Base-by-base conservation (phyloP, 345 rosid species). In the Lepidium africanum region DNA sequence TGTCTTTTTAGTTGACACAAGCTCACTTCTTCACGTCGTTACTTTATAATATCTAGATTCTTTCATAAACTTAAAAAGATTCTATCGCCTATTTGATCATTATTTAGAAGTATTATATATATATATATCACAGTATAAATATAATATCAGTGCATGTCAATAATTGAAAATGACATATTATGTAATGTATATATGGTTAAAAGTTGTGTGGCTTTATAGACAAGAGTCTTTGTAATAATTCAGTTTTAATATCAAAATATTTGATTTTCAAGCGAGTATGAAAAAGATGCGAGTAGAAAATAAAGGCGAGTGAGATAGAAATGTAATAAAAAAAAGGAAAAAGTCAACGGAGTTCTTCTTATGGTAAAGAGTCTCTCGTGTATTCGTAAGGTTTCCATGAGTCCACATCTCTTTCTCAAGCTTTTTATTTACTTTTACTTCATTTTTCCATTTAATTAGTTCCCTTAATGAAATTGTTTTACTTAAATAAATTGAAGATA, bases 311-410 rank as follows among this genome's bases (percentile, higher is more conserved):
- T 75, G 74, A 23, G 40, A n/a, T 25, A 2, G 12, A 15, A 43
- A n/a, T 39, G 67, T 50, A 30, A 30, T 33, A 50, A 58, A 30
- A 45, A 9, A 6, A 4, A 33, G 51, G 67, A 67, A 67, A 67
- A 74, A 89, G 96, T 92, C 98, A 92, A 92, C 92, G 76, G 57
- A 72, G 47, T 74, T 69, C 57, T 83, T 82, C 79, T 77, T 82
- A 78, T 77, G 87, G 84, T 72, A 25, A 60, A 60, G 63, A 37
- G 57, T 74, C 69, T 74, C 38, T 74, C 35, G 48, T 68, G 80
- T 72, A 57, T 77, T 84, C 82, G 87, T 82, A 84, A 83, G 98
- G 95, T 89, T 89, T 86, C 80, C 71, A 81, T 54, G 60, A 75
- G 74, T 86, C 98, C 96, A 83, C 96, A 81, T 75, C 61, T 46